Percentiles rank a stretch among this genome's conserved stretches.
Evolutionary conservation across 495 filamentous ascomycete genomes (phyloP).

Genomic region (Usnea hakonensis): DNA sequence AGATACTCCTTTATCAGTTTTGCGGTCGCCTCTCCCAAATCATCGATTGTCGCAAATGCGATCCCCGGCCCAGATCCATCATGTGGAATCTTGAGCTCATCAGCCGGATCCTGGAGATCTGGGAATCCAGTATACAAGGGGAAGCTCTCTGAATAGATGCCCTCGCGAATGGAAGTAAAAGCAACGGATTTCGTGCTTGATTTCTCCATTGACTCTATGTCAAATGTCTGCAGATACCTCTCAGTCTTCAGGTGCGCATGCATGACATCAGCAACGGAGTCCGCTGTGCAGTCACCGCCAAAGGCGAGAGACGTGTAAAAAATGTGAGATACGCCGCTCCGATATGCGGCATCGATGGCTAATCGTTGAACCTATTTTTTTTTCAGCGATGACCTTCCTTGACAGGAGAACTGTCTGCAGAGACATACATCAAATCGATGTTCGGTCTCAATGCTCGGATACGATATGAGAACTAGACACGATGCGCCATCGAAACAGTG

Average conservation of each 20-base stretch:
- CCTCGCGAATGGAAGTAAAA: constrained; percentile 52
- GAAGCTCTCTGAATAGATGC: constrained; percentile 60
- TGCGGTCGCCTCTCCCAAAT: constrained; percentile 42
- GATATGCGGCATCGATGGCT: constrained; percentile 51
- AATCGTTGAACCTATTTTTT: constrained; percentile 37
- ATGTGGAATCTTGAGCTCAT: constrained; percentile 45
- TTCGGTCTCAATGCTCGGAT: constrained; percentile 37
- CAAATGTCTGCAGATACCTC: constrained; percentile 40
- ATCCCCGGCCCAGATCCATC: constrained; percentile 39
- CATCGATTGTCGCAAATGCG: constrained; percentile 46
- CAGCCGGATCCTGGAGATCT: constrained; percentile 24
- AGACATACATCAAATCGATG: constrained; percentile 29
- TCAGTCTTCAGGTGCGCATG: constrained; percentile 60
- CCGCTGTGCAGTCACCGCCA: constrained; percentile 35
- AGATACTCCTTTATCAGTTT: constrained; percentile 33
- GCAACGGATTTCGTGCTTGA: constrained; percentile 25
- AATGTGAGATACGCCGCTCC: constrained; percentile 52
- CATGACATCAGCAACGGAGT: constrained; percentile 53
- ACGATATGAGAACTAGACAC: constrained; percentile 36
- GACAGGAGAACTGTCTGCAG: too few relatives aligned
- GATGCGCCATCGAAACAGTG: constrained; percentile 34
- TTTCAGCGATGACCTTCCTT: too few relatives aligned
- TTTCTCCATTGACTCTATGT: background rate
- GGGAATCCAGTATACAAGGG: constrained; percentile 63
- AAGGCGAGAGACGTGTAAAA: constrained; percentile 64